Base-by-base conservation (phyloP, 2,329 filamentous ascomycete genomes). In the Hypocreales sp. region DNA sequence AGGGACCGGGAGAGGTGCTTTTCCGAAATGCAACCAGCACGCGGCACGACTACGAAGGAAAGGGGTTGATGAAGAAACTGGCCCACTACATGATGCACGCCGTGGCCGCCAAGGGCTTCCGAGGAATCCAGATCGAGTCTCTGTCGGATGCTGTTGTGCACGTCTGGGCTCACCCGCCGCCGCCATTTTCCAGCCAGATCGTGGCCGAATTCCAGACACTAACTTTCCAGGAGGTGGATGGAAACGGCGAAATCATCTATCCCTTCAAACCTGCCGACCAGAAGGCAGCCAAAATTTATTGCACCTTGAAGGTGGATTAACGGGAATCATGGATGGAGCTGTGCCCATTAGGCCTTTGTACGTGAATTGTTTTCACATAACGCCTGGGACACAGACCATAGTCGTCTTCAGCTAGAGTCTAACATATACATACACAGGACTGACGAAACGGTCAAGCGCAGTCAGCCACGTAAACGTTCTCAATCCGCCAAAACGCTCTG, bases 1-100 rank as follows among this genome's bases (percentile, higher is more conserved):
- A 37, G 20, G 35, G 24, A 8, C 36, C 30, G 1, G 39, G 40
- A 5, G 37, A 50, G 33, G 34, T 46, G 7, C 20, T 48, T 3
- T 22, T 37, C 11, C 41, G 46, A 19, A 40, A 35, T 26, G 40
- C 35, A 6, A 49, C 44, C 12, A 32, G 35, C 22, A 47, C 45
- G n/a, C 32, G 40, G 20, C 22, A 19, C 5, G 41, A 42, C 10
- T 40, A 47, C 26, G 41, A 45, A 25, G 41, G 46, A 6, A 27
- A 29, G 15, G 38, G 39, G 8, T 13, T 45, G 9, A 45, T 48
- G 35, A 39, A 35, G 21, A 20, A 17, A 5, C 20, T 40, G 22
- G 44, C 44, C n/a, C 33, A 33, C 12, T 29, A 30, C 17, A 29
- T 43, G 25, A 41, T 48, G 44, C 30, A 26, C 9, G 29, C 35